phyloP scores from a whole-genome alignment of 257 asterid species.

The Lycium ferocissimum region DNA sequence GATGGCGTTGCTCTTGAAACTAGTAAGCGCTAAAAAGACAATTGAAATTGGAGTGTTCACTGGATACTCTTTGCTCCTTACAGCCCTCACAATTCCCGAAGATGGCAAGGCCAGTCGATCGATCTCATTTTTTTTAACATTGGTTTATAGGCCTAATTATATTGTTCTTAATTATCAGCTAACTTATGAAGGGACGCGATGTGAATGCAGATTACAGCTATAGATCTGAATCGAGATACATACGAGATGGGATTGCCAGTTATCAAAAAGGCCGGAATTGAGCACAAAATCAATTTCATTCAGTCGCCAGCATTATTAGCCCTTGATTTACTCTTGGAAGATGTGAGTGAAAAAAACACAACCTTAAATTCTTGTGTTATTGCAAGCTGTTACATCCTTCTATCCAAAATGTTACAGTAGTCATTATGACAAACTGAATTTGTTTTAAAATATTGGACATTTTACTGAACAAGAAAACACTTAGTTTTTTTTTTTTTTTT shows the following conservation, averaged over 20 bases:
- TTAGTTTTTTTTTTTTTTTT: too few relatives aligned
- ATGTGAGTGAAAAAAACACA: too few relatives aligned
- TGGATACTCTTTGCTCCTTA: conserved; percentile 64
- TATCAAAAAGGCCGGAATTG: conserved; percentile 55
- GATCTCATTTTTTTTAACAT: not conserved
- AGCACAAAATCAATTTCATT: conserved; percentile 57
- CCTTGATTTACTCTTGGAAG: conserved; percentile 52
- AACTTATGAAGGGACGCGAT: not conserved
- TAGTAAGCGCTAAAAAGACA: conserved; percentile 53
- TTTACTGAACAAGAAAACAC: too few relatives aligned
- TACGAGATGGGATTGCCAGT: conserved; percentile 61
- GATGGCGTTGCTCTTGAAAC: conserved; percentile 49
- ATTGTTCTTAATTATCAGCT: too few relatives aligned
- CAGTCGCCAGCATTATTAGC: conserved; percentile 60
- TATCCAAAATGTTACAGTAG: too few relatives aligned
- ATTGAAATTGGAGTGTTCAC: conserved; percentile 69
- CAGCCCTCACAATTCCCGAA: conserved; percentile 65
- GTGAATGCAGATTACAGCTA: conserved; percentile 54
- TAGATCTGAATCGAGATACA: conserved; percentile 48
- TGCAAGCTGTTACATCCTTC: too few relatives aligned
- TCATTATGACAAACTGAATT: too few relatives aligned
- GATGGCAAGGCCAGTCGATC: conserved; percentile 65
- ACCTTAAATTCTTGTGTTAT: too few relatives aligned
- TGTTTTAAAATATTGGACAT: too few relatives aligned
- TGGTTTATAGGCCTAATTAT: not conserved